Conservation (phyloP, 78 protist species). For the Capsaspora owczarzaki region DNA sequence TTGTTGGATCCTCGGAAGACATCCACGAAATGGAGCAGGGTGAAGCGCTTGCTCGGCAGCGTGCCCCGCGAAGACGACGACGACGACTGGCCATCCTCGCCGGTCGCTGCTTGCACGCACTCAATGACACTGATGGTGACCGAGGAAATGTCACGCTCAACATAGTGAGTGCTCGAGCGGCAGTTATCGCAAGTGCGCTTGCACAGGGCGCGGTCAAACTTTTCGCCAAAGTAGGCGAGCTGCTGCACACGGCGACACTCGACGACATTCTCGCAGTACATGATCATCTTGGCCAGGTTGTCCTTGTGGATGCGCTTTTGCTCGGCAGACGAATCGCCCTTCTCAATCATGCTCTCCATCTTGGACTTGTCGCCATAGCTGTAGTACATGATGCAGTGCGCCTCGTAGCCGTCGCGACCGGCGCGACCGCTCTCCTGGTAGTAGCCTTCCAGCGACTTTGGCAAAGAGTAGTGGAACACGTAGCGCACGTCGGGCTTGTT, state of each 20-base stretch:
- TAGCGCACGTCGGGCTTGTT: constrained; percentile 93
- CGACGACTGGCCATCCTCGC: not conserved
- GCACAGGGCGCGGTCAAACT: constrained; percentile 5
- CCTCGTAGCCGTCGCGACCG: constrained; percentile 79
- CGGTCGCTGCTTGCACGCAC: not conserved
- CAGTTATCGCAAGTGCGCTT: constrained; percentile 24
- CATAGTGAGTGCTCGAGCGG: not conserved
- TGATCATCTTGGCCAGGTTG: constrained; percentile 30
- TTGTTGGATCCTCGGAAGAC: not conserved
- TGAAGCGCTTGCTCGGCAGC: not conserved
- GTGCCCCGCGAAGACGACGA: too few species aligned
- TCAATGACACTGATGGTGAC: not conserved
- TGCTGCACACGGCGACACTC: constrained; percentile 16
- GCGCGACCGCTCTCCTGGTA: constrained; percentile 92
- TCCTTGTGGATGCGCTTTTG: not conserved
- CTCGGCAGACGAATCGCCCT: not conserved
- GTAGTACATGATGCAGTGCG: constrained; percentile 68
- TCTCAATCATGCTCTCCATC: not conserved
- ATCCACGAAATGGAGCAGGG: not conserved
- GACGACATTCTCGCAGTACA: constrained; percentile 52
- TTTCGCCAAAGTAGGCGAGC: constrained; percentile 18
- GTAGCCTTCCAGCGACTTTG: constrained; percentile 94
- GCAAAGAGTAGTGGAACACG: constrained; percentile 92
- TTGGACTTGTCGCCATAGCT: constrained; percentile 40
- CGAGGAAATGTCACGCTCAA: not conserved